Evolutionary conservation across 2,329 filamentous ascomycete genomes (phyloP).

Genomic region (Grosmannia serpens): DNA sequence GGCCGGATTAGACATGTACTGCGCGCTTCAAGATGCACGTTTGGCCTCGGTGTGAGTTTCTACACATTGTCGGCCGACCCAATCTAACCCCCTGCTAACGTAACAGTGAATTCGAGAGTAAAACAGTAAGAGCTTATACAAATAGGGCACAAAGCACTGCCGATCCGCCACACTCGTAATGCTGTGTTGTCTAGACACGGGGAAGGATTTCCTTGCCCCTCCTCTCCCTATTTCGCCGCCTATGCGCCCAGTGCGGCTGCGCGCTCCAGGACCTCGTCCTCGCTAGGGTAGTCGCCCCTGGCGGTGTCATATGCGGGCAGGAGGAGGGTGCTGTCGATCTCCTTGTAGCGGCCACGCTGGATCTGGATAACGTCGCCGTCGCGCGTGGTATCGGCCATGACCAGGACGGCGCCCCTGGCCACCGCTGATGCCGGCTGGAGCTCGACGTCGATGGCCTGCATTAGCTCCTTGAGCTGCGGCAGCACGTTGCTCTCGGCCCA

Average conservation of each 20-base stretch:
- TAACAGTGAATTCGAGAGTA: too few relatives aligned
- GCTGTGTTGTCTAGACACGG: too few relatives aligned
- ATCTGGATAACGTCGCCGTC: conserved; percentile 1
- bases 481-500: conserved; percentile 2
- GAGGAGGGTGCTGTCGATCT: not conserved
- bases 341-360: conserved; percentile 1
- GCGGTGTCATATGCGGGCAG: not conserved
- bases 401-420: not conserved
- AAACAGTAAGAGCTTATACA: too few relatives aligned
- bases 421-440: not conserved
- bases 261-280: not conserved
- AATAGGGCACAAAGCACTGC: too few relatives aligned
- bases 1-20: too few relatives aligned
- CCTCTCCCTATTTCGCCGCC: too few relatives aligned
- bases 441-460: not conserved
- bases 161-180: too few relatives aligned
- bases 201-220: too few relatives aligned
- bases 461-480: not conserved
- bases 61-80: too few relatives aligned
- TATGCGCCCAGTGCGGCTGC: not conserved
- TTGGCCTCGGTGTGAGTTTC: too few relatives aligned
- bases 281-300: conserved; percentile 1
- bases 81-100: too few relatives aligned
- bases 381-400: not conserved
- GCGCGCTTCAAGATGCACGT: too few relatives aligned